These are phyloP conservation scores for Leccinum pachyderme DNA, from an alignment of 1,284 basidiomycete genomes.

Conservation along the genomic window DNA sequence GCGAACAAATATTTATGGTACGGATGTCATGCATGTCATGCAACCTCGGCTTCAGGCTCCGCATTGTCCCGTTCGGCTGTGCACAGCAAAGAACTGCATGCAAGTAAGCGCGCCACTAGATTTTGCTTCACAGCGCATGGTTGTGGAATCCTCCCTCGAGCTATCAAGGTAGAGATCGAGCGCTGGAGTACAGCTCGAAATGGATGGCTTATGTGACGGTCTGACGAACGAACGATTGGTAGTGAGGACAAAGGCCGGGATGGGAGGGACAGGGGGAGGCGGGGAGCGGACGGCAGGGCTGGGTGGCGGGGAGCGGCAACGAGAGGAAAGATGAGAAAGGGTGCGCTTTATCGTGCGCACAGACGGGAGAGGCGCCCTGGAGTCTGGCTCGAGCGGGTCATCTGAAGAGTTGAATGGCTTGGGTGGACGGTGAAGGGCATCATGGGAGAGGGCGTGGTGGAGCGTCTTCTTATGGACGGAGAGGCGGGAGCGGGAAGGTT, in stretches of 20 bases:
- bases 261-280: constrained; percentile 34
- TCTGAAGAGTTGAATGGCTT: constrained; percentile 4
- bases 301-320: constrained; percentile 31
- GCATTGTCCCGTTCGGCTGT: constrained; percentile 12
- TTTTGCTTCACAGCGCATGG: constrained; percentile 10
- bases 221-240: constrained; percentile 8
- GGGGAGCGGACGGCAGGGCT: constrained; percentile 21
- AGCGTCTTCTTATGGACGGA: constrained; percentile 11
- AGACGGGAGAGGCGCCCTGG: constrained; percentile 4
- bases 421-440: constrained; percentile 11
- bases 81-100: constrained; percentile 23
- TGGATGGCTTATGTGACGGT: constrained; percentile 2
- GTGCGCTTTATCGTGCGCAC: constrained; percentile 13
- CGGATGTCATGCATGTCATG: background rate
- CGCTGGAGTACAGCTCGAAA: background rate
- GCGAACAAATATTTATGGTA: background rate
- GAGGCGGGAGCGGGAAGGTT: constrained; percentile 3
- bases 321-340: constrained; percentile 10
- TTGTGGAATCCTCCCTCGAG: background rate
- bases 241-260: constrained; percentile 25
- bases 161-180: constrained; percentile 17
- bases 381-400: constrained; percentile 7
- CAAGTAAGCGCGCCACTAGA: constrained; percentile 14
- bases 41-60: constrained; percentile 9
- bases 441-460: constrained; percentile 7